A percentile compares a stretch with the other conserved stretches of the same genome.
These are phyloP conservation scores for Phragmites australis DNA, from an alignment of 176 grass and related monocot species.

Conservation along the genomic window DNA sequence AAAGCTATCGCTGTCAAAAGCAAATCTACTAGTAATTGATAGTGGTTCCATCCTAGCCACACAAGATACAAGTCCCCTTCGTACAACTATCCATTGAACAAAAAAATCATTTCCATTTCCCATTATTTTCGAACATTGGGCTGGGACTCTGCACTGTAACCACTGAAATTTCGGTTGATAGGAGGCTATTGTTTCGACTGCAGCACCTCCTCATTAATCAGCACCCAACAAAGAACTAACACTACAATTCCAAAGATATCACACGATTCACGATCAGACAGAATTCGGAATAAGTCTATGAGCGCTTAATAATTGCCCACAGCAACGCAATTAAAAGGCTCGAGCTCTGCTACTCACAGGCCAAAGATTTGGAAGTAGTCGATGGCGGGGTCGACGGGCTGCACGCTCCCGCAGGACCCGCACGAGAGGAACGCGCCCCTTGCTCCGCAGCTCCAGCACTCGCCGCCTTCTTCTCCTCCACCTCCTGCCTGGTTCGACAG, in stretches of 20 bases:
- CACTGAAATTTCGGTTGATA: neutral
- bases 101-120: neutral
- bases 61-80: neutral
- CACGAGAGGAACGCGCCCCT: constrained; percentile 76
- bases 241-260: neutral
- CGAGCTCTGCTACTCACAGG: constrained; percentile 53
- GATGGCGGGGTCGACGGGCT: constrained; percentile 62
- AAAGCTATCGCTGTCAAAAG: neutral
- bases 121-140: neutral
- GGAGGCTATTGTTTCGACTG: neutral
- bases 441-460: constrained; percentile 80
- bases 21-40: neutral
- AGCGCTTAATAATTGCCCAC: neutral
- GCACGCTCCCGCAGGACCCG: constrained; percentile 71
- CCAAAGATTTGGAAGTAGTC: constrained; percentile 92
- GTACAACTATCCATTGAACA: neutral
- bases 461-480: neutral
- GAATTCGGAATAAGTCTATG: neutral
- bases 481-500: constrained; percentile 26
- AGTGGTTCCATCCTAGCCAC: neutral
- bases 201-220: neutral
- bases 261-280: neutral
- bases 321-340: neutral
- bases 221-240: neutral
- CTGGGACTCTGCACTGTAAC: neutral